Evolutionary conservation across 257 asterid genomes (phyloP), one percentile per base, ranked within the genome.

Genomic region (Jaltomata sinuosa): DNA sequence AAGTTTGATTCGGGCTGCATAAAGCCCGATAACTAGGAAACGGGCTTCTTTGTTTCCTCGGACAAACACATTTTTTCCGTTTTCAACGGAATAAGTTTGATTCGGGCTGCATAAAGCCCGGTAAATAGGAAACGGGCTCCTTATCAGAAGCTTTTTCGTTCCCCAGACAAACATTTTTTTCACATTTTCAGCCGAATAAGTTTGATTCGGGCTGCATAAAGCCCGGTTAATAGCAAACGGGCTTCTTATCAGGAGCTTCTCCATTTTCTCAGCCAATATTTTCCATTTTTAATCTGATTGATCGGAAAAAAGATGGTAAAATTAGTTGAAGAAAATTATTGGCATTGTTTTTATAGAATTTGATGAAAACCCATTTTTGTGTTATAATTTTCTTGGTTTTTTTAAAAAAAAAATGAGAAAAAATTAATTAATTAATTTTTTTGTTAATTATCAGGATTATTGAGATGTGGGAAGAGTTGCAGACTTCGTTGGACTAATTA

Each of bases 391-490:
- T 40, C n/a, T 38, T 1, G 34, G 49, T 55, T 29, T 34, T 62
- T 9, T n/a, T n/a, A n/a, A n/a, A n/a, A n/a, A n/a, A n/a, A 18
- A 49, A 16, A 19, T 9, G 14, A 54, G n/a, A n/a, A 25, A 64
- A 29, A 57, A 29, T n/a, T 38, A n/a, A 14, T 47, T 45, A 27
- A 25, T 36, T 32, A 38, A 1, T n/a, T 45, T 31, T 40, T 61
- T 1, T 9, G 6, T 27, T 72, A 4, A 25, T 55, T 47, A 11
- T 45, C 61, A 93, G 98, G 98, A 16, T 85, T 95, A 49, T 16
- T 92, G 77, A 85, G 94, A 79, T 91, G 94, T 68, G 94, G 94
- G n/a, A 91, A 91, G 88, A 91, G 94, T 65, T 91, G 94, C 88
- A 87, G 94, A 36, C 88, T 91, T 2, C 83, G 94, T 21, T 91